phyloP scores from a whole-genome alignment of 2,329 filamentous ascomycete genomes.

The Oidium heveae region DNA sequence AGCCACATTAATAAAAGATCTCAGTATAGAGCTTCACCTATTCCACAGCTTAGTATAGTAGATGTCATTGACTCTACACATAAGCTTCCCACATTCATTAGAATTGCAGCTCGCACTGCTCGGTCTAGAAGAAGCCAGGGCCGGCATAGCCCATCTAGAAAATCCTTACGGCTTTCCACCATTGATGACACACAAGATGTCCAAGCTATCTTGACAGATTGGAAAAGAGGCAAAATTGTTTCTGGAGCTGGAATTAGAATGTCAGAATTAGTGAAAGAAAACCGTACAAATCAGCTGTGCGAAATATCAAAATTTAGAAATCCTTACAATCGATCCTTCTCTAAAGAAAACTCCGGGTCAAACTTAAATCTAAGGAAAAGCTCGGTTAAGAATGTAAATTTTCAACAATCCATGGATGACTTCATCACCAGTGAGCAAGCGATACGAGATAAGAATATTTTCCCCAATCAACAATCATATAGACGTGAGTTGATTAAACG shows the following conservation, averaged over 20 bases:
- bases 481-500: too few relatives aligned
- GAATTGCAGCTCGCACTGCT: conserved; percentile 32
- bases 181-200: conserved; percentile 35
- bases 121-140: conserved; percentile 23
- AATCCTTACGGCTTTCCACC: conserved; percentile 33
- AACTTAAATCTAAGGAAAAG: neutral
- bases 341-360: too few relatives aligned
- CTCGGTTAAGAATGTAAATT: neutral
- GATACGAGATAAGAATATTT: too few relatives aligned
- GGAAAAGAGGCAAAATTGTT: conserved; percentile 19
- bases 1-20: neutral
- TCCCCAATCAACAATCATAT: too few relatives aligned
- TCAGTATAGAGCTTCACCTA: conserved; percentile 1
- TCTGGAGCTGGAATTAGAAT: too few relatives aligned
- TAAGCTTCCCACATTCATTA: conserved; percentile 26
- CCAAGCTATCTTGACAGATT: conserved; percentile 24
- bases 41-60: conserved; percentile 32
- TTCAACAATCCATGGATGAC: conserved; percentile 9
- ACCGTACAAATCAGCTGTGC: too few relatives aligned
- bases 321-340: neutral
- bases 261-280: too few relatives aligned
- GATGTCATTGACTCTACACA: conserved; percentile 22
- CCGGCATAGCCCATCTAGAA: conserved; percentile 26
- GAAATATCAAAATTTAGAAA: neutral
- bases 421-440: conserved; percentile 9